These are phyloP conservation scores for Thielaviopsis euricoi DNA, from an alignment of 2,329 filamentous ascomycete species.

Conservation along the genomic window DNA sequence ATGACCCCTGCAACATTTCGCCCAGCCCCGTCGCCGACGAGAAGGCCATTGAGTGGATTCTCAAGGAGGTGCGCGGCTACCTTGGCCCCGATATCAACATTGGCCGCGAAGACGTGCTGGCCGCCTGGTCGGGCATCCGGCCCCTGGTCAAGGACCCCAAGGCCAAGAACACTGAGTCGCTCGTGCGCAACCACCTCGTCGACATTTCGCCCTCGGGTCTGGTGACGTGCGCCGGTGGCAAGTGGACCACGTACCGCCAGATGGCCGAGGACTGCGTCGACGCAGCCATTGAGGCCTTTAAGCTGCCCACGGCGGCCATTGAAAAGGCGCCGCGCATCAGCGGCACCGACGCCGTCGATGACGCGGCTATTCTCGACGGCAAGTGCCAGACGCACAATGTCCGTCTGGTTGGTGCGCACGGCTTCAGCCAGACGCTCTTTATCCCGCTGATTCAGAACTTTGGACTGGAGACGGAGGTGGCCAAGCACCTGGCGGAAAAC, in stretches of 20 bases:
- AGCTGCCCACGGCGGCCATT: conserved; percentile 40
- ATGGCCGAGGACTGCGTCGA: conserved; percentile 87
- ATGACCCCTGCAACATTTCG: conserved; percentile 57
- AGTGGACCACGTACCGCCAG: conserved; percentile 87
- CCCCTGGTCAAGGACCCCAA: conserved; percentile 77
- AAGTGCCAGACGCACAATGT: conserved; percentile 72
- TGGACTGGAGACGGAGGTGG: conserved; percentile 79
- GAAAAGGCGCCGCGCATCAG: conserved; percentile 48
- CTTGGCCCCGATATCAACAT: conserved; percentile 73
- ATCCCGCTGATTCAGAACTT: conserved; percentile 93
- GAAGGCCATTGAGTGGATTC: conserved; percentile 75
- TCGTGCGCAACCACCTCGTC: conserved; percentile 75
- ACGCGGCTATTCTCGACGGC: conserved; percentile 47
- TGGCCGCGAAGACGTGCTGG: conserved; percentile 70
- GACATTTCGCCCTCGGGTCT: conserved; percentile 65
- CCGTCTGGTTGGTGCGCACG: conserved; percentile 67
- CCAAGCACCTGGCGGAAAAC: conserved; percentile 69
- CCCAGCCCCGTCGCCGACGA: conserved; percentile 63
- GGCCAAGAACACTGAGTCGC: conserved; percentile 68
- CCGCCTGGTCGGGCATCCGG: conserved; percentile 77
- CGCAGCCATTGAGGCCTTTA: conserved; percentile 55
- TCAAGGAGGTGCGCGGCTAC: conserved; percentile 69
- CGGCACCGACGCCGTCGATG: conserved; percentile 53
- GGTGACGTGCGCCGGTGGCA: conserved; percentile 72
- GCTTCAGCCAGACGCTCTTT: conserved; percentile 76